Percentiles rank a stretch among this genome's conserved stretches.
Evolutionary conservation across 345 rosid genomes (phyloP).

Genomic region (Eucalyptus polybractea): DNA sequence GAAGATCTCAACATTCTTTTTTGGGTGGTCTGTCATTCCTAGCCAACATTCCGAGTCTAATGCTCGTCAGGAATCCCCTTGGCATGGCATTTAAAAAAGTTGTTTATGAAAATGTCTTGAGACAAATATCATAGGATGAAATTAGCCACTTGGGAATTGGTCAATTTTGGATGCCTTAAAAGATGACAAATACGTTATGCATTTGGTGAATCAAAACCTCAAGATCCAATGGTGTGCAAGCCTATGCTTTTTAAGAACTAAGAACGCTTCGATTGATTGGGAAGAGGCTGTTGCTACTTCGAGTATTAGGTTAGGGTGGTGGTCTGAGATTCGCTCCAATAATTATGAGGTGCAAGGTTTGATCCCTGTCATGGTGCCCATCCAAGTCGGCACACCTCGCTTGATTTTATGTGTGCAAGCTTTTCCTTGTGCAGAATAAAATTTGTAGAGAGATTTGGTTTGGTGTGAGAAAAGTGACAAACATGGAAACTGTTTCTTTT

Average conservation of each 20-base stretch:
- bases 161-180: not conserved
- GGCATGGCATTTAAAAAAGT: too few relatives aligned
- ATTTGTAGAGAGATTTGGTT: not conserved
- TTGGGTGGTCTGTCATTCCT: not conserved
- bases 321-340: not conserved
- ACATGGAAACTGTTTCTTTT: not conserved
- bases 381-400: not conserved
- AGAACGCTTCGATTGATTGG: not conserved
- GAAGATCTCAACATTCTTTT: not conserved
- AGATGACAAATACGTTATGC: not conserved
- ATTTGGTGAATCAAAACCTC: not conserved
- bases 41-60: not conserved
- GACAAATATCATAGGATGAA: not conserved
- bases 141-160: not conserved
- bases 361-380: not conserved
- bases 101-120: not conserved
- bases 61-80: not conserved
- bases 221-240: not conserved
- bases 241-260: not conserved
- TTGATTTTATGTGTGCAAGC: not conserved
- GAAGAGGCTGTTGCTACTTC: not conserved
- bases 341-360: not conserved
- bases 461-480: not conserved
- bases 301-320: not conserved
- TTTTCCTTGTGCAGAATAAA: not conserved